These are phyloP conservation scores for Podosphaera aphanis DNA, from an alignment of 2,329 filamentous ascomycete species.

Conservation along the genomic window DNA sequence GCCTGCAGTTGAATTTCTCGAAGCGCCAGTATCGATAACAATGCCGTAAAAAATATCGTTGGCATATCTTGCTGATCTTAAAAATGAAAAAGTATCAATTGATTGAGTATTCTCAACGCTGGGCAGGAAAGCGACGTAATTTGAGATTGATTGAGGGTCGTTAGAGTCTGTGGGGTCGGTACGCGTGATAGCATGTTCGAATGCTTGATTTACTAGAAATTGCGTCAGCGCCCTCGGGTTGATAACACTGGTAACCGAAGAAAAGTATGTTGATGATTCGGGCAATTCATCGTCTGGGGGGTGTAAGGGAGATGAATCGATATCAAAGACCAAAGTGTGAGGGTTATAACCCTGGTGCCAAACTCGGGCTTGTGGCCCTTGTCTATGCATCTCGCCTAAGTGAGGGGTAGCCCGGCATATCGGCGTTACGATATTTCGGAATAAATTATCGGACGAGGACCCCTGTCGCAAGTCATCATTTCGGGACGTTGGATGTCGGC, in stretches of 20 bases:
- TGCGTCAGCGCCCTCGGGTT: slow-evolving; percentile 1
- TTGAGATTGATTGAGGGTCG: not conserved
- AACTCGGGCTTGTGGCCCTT: no score
- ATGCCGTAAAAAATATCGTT: not conserved
- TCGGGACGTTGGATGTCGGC: no score
- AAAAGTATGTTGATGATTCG: not conserved
- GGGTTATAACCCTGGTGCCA: no score
- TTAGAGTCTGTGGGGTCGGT: not conserved
- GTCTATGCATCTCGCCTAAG: no score
- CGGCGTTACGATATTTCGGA: no score
- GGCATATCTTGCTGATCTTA: not conserved
- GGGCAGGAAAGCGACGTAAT: slow-evolving; percentile 7
- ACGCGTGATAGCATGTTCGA: slow-evolving; percentile 1
- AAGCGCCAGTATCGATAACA: not conserved
- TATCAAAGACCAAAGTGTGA: not conserved
- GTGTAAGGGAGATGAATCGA: not conserved
- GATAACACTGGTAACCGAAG: not conserved
- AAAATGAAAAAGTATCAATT: slow-evolving; percentile 17
- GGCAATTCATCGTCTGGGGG: not conserved
- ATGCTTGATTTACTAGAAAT: not conserved
- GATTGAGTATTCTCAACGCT: slow-evolving; percentile 23
- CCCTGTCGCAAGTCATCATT: no score
- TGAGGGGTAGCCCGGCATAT: no score
- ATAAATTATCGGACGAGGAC: no score
- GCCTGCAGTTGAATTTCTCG: not conserved